Evolutionary conservation across 2,329 filamentous ascomycete species (phyloP).

Genomic region (Apiospora saccharicola): DNA sequence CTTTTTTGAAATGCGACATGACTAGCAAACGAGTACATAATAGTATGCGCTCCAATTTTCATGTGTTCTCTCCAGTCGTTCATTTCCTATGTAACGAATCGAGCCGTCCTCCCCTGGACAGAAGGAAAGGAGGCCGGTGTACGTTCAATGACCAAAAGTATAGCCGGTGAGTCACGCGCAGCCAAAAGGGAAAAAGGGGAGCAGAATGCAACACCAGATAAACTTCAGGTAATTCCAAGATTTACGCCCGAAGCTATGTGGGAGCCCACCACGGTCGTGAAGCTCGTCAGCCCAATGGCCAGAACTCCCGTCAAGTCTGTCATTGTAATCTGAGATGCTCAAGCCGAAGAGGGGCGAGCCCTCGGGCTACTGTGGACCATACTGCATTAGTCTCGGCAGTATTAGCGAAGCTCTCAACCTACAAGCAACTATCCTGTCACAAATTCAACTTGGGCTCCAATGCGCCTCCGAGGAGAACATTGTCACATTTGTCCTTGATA

Average conservation of each 20-base stretch:
- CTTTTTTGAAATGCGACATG: neutral
- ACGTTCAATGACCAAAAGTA: neutral
- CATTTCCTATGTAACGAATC: neutral
- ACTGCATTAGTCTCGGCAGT: constrained; percentile 8
- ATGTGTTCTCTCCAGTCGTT: neutral
- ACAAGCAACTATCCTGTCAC: neutral
- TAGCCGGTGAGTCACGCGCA: neutral
- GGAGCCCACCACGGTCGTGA: neutral
- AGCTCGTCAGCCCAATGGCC: constrained; percentile 4
- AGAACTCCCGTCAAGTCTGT: neutral
- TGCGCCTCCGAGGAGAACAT: neutral
- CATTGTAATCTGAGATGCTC: constrained; percentile 6
- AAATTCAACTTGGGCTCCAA: neutral
- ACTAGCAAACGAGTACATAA: neutral
- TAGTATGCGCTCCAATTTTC: neutral
- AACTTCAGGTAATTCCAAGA: neutral
- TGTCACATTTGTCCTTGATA: neutral
- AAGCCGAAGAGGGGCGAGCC: constrained; percentile 6
- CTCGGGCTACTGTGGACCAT: constrained; percentile 21
- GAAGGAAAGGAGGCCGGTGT: neutral
- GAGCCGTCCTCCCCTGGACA: neutral
- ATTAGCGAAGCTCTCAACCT: neutral
- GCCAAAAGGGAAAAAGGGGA: neutral
- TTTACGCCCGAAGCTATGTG: neutral
- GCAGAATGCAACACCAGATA: neutral